These are phyloP conservation scores for Collybia mongolica DNA, from an alignment of 768 basidiomycete species.

Conservation along the genomic window DNA sequence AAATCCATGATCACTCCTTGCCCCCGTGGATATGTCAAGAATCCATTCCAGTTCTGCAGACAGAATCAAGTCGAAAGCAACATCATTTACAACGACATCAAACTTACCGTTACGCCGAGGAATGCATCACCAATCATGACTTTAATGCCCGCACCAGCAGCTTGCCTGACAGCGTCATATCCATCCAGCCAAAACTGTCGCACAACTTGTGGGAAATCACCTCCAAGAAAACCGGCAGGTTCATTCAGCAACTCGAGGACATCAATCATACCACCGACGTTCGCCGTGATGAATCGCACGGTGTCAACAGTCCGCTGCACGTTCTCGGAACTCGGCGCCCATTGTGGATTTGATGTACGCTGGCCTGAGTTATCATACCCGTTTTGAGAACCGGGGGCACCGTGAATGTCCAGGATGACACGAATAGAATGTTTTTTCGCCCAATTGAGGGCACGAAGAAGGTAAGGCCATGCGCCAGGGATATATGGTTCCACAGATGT, in stretches of 20 bases:
- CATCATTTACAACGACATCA: neutral
- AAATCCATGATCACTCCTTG: constrained; percentile 66
- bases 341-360: constrained; percentile 50
- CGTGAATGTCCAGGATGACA: constrained; percentile 77
- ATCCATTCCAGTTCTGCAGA: constrained; percentile 55
- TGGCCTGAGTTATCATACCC: constrained; percentile 81
- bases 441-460: constrained; percentile 62
- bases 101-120: constrained; percentile 49
- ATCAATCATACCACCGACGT: constrained; percentile 56
- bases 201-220: constrained; percentile 40
- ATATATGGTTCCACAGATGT: constrained; percentile 50
- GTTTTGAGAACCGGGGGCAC: constrained; percentile 63
- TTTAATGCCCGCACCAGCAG: constrained; percentile 43
- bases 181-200: constrained; percentile 59
- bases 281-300: constrained; percentile 49
- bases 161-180: constrained; percentile 55
- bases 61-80: constrained; percentile 2
- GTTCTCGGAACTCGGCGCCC: constrained; percentile 53
- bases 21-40: constrained; percentile 51
- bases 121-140: constrained; percentile 79
- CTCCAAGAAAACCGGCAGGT: constrained; percentile 51
- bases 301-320: constrained; percentile 56
- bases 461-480: constrained; percentile 68
- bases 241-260: constrained; percentile 74
- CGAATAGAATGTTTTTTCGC: constrained; percentile 61